phyloP scores from a whole-genome alignment of 495 filamentous ascomycete genomes.

The Bathelium albidoporum region DNA sequence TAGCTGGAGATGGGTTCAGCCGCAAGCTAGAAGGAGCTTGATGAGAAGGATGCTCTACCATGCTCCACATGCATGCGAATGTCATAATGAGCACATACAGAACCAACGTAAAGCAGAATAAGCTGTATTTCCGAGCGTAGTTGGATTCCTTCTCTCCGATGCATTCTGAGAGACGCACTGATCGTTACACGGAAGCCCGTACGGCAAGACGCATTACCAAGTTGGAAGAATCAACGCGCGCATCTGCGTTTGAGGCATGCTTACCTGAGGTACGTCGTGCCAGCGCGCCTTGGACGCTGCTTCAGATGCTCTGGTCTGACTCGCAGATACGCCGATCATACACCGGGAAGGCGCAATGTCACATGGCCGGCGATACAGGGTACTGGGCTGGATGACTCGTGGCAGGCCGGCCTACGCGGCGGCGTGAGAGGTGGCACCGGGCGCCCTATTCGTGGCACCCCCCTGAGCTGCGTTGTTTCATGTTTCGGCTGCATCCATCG shows the following conservation, averaged over 20 bases:
- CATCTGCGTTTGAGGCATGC: not conserved
- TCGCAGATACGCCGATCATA: not conserved
- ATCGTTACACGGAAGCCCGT: not conserved
- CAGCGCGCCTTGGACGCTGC: not conserved
- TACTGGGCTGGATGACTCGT: not conserved
- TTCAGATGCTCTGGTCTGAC: not conserved
- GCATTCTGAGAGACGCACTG: too few species aligned
- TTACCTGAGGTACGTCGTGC: not conserved
- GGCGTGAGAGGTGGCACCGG: not conserved
- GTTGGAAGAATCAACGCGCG: not conserved
- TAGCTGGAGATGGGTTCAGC: not conserved
- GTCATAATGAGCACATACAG: not conserved
- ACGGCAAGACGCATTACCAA: not conserved
- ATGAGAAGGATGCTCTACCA: not conserved
- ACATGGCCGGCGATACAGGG: conserved; percentile 3
- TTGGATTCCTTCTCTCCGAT: not conserved
- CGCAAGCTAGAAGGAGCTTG: not conserved
- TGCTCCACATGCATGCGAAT: not conserved
- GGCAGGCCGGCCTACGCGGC: not conserved
- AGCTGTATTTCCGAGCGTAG: not conserved
- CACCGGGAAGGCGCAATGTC: not conserved
- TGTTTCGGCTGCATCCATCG: not conserved
- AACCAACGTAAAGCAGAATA: not conserved
- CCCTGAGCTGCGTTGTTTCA: not conserved
- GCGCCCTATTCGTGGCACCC: not conserved